Evolutionary conservation across 2,329 filamentous ascomycete genomes (phyloP).

Genomic region (Rhytidhysteron rufulum): DNA sequence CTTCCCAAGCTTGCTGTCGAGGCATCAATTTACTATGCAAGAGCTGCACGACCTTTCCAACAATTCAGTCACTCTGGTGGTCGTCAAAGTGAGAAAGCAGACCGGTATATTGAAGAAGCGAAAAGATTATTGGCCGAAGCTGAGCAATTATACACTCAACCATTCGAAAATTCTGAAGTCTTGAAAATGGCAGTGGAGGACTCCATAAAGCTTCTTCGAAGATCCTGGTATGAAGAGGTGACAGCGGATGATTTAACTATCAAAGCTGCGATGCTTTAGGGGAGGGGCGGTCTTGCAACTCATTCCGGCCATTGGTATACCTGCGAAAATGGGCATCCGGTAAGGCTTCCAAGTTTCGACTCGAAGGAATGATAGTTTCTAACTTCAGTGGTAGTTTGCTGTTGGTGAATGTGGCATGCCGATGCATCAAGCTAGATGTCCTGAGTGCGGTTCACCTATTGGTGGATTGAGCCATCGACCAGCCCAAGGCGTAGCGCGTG

Average conservation of each 20-base stretch:
- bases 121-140: slow-evolving; percentile 26
- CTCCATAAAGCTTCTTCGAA: slow-evolving; percentile 22
- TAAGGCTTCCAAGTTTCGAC: slow-evolving; percentile 13
- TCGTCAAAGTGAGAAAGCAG: slow-evolving; percentile 9
- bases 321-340: slow-evolving; percentile 54
- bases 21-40: slow-evolving; percentile 29
- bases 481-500: slow-evolving; percentile 50
- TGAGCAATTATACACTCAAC: slow-evolving; percentile 26
- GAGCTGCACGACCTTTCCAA: slow-evolving; percentile 21
- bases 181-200: slow-evolving; percentile 25
- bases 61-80: slow-evolving; percentile 10
- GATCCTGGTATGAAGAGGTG: slow-evolving; percentile 38
- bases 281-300: slow-evolving; percentile 36
- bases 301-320: slow-evolving; percentile 59
- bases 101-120: slow-evolving; percentile 13
- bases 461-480: slow-evolving; percentile 53
- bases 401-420: slow-evolving; percentile 65
- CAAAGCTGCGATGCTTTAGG: slow-evolving; percentile 46
- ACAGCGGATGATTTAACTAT: slow-evolving; percentile 44
- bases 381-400: slow-evolving; percentile 41
- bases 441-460: slow-evolving; percentile 57
- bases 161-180: slow-evolving; percentile 24
- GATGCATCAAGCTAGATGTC: slow-evolving; percentile 59
- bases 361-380: slow-evolving; percentile 36
- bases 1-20: slow-evolving; percentile 38